Conservation (phyloP, 1,139 yeast species). For the Hanseniaspora uvarum region DNA sequence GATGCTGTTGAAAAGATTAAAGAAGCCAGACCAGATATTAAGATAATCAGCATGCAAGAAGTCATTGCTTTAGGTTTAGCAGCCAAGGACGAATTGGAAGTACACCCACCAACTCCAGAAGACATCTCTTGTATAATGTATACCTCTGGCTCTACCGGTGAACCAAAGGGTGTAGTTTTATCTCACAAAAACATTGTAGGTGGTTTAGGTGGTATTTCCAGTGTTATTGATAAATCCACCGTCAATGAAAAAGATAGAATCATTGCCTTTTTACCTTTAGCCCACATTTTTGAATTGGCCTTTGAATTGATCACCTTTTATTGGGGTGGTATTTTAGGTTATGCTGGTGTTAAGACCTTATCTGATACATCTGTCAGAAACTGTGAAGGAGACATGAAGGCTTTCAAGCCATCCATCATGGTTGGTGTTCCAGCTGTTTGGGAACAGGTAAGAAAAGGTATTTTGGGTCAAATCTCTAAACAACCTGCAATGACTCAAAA, state of each 20-base stretch:
- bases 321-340: constrained; percentile 89
- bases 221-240: constrained; percentile 46
- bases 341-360: constrained; percentile 86
- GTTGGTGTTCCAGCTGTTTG: constrained; percentile 99
- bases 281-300: constrained; percentile 87
- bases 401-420: constrained; percentile 86
- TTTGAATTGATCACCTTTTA: constrained; percentile 69
- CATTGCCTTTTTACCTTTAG: constrained; percentile 85
- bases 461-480: constrained; percentile 59
- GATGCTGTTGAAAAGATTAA: constrained; percentile 49
- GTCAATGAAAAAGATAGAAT: constrained; percentile 54
- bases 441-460: constrained; percentile 93
- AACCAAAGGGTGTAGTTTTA: constrained; percentile 92
- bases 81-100: constrained; percentile 31
- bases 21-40: constrained; percentile 65
- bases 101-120: constrained; percentile 51
- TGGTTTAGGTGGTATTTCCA: constrained; percentile 73
- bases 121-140: constrained; percentile 90
- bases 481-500: constrained; percentile 62
- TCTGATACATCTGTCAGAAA: constrained; percentile 72
- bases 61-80: constrained; percentile 53
- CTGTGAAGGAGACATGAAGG: constrained; percentile 78
- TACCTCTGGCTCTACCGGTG: constrained; percentile 97
- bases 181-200: constrained; percentile 69
- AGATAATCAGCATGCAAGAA: constrained; percentile 56